Evolutionary conservation across 352 stramenopile species (phyloP), one percentile per base, ranked within the genome.

Genomic region (Saprolegnia parasitica): DNA sequence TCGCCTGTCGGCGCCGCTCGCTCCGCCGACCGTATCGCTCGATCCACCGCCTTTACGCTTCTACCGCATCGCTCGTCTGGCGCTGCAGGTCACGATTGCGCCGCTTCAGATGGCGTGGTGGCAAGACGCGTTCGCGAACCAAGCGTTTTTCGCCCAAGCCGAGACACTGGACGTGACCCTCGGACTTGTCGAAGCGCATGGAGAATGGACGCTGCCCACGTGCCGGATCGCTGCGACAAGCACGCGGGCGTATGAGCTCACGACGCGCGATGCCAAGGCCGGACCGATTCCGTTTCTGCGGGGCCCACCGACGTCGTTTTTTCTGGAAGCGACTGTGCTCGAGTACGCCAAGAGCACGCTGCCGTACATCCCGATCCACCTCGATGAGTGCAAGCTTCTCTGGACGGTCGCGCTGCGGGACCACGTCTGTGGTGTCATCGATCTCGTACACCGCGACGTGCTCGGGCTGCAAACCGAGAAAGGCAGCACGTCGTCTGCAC

Each of bases 321-420:
- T 67, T 39, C 8, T 67, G 3, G 37, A 67, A 55, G 58, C 58
- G 3, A 40, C 40, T 5, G 50, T 23, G 18, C 21, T 67, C n/a
- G 35, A 67, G 37, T 40, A 40, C 32, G 40, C 23, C 13, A 55
- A 56, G 20, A 56, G 37, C 5, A 23, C 58, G 21, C 21, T 61
- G 6, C 54, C 37, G 16, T 35, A 45, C 26, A 20, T 67, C 5
- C 86, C 86, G 0, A 91, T 93, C 35, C 86, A 93, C 78, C 76
- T 93, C 0, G 84, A 93, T 50, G 83, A 85, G 0, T 90, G 92
- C 81, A 88, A 87, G 57, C 68, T 94, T 1, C 62, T 91, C 8
- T 94, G 86, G 86, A 92, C 84, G 1, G 71, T 94, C 46, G 80
- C 89, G 65, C 89, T 84, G 18, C 79, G 86, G 32, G 84, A 94